phyloP scores from a whole-genome alignment of 108 stramenopile species.

The Aurantiochytrium sp. region DNA sequence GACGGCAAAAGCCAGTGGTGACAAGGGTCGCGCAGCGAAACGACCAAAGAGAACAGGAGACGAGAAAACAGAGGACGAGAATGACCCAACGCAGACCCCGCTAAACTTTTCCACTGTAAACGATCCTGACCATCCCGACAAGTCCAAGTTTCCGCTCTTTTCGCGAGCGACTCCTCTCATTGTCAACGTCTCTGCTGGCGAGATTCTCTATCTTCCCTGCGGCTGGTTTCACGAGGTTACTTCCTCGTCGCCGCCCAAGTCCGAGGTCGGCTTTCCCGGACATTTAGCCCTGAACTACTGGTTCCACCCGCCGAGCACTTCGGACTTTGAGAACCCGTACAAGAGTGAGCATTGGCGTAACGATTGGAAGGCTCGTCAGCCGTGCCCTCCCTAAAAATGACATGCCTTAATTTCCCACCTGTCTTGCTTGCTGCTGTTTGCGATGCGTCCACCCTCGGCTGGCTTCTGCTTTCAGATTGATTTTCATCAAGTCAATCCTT shows the following conservation, averaged over 20 bases:
- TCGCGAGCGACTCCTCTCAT: not conserved
- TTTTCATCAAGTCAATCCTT: too few species aligned
- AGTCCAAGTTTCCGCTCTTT: not conserved
- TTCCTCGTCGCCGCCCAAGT: constrained; percentile 24
- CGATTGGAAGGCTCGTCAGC: not conserved
- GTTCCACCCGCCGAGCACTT: constrained; percentile 82
- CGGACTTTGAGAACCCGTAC: constrained; percentile 59
- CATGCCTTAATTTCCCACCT: too few species aligned
- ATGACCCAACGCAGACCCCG: not conserved
- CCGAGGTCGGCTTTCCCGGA: not conserved
- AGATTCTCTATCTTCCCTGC: constrained; percentile 85
- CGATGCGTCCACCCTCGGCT: too few species aligned
- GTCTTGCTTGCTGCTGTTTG: too few species aligned
- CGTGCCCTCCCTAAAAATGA: too few species aligned
- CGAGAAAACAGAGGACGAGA: not conserved
- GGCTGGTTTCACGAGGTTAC: constrained; percentile 93
- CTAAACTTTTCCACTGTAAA: not conserved
- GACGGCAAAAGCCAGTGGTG: too few species aligned
- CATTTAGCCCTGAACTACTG: constrained; percentile 91
- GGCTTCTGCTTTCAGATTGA: too few species aligned
- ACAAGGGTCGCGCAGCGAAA: too few species aligned
- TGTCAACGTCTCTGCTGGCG: constrained; percentile 54
- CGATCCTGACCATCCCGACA: not conserved
- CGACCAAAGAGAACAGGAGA: too few species aligned
- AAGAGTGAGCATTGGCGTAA: constrained; percentile 47